Evolutionary conservation across 768 basidiomycete genomes (phyloP), one percentile per base, ranked within the genome.

Genomic region (Saitozyma sp.): DNA sequence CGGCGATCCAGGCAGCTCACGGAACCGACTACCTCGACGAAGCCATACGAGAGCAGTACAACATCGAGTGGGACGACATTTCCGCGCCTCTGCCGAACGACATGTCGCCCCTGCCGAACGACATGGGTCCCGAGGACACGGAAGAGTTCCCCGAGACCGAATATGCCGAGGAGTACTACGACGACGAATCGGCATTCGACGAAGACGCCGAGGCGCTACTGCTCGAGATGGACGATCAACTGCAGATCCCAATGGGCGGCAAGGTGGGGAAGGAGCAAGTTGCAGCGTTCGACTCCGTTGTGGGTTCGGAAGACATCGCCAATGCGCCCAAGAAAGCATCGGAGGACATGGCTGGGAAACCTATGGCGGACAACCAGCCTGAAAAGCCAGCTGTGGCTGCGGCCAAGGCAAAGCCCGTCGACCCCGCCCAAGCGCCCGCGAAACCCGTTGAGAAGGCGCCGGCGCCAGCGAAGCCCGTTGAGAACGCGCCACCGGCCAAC

Each of bases 1-100:
- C 53, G n/a, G 59, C 59, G n/a, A 50, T 61, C 17, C 51, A 61
- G 43, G 52, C 51, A n/a, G 59, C 59, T 17, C 59, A 61, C 29
- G 59, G 52, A 6, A 43, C 53, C 16, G 14, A 19, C 3, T 61
- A 61, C 29, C 59, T 54, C 16, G 17, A n/a, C 39, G 29, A 13
- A 19, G 48, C 10, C 29, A 29, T 29, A 29, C 29, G 29, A 29
- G 29, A 29, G 29, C 29, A 29, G 5, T 29, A 29, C 29, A 29
- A 29, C 29, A 5, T 29, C 29, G 29, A 29, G 29, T 29, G 29
- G 29, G 29, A 29, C 29, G 29, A 29, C 29, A 29, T 29, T 29
- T 2, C 29, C 29, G 29, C 29, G 29, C 29, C 29, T 5, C 29
- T 29, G 19, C 29, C 38, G 20, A 40, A 50, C 17, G 58, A 54